Conservation (phyloP, 202 grass and related monocot species). For the Musa balbisiana region DNA sequence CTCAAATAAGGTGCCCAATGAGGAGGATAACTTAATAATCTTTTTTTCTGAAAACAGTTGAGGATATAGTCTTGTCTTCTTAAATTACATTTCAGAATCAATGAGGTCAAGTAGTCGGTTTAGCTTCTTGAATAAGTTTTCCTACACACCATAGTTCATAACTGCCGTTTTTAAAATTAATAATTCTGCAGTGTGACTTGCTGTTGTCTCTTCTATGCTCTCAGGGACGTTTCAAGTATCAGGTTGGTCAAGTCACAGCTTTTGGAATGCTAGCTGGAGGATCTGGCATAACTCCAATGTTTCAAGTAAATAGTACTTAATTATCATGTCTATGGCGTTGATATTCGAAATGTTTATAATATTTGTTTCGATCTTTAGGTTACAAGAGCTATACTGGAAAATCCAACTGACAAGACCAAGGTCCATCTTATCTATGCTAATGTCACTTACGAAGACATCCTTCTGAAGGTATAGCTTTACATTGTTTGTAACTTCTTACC, state of each 20-base stretch:
- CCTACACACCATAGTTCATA: too few relatives aligned
- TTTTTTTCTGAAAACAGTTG: too few relatives aligned
- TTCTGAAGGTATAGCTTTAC: constrained; percentile 62
- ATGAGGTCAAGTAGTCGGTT: too few relatives aligned
- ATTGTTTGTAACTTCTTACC: neutral
- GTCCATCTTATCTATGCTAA: constrained; percentile 95
- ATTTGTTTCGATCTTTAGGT: constrained; percentile 41
- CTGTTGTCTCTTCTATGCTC: constrained; percentile 6
- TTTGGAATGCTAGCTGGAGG: constrained; percentile 97
- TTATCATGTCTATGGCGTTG: neutral
- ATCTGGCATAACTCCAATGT: constrained; percentile 96
- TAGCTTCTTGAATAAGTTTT: too few relatives aligned
- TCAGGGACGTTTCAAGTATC: constrained; percentile 95
- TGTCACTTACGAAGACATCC: constrained; percentile 88
- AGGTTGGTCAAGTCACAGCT: constrained; percentile 80
- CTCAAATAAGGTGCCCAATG: too few relatives aligned
- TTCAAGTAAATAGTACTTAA: constrained; percentile 53
- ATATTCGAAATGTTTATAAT: neutral
- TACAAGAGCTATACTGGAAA: constrained; percentile 89
- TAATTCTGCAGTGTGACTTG: neutral
- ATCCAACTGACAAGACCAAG: constrained; percentile 61
- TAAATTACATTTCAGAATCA: too few relatives aligned
- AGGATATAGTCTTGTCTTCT: too few relatives aligned
- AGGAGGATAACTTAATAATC: too few relatives aligned
- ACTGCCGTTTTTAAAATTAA: too few relatives aligned